These are phyloP conservation scores for Penicillium sp. DNA, from an alignment of 2,329 filamentous ascomycete genomes.

Conservation along the genomic window DNA sequence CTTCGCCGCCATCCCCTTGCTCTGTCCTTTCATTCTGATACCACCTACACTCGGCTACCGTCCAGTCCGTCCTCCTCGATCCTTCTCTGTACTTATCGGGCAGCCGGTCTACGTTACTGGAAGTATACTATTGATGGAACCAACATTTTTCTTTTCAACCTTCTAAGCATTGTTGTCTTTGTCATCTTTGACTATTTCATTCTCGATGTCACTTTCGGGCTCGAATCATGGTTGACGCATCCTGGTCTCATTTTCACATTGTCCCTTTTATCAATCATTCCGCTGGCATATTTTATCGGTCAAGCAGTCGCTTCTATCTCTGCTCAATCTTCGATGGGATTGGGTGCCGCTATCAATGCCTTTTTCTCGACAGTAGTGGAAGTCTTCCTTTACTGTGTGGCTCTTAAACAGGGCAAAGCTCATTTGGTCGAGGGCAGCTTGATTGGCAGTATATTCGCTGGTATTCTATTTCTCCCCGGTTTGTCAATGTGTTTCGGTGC, in stretches of 20 bases:
- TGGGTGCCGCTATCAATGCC: constrained; percentile 94
- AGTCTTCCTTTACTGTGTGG: constrained; percentile 95
- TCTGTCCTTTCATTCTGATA: constrained; percentile 86
- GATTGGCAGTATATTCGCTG: constrained; percentile 95
- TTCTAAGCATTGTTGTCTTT: constrained; percentile 89
- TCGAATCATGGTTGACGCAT: constrained; percentile 72
- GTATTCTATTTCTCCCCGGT: constrained; percentile 89
- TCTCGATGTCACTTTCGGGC: constrained; percentile 62
- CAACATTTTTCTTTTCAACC: constrained; percentile 98
- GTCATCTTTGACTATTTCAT: constrained; percentile 91
- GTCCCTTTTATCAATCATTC: constrained; percentile 86
- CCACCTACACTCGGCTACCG: constrained; percentile 65
- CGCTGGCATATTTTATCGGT: constrained; percentile 95
- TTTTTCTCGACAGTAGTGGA: constrained; percentile 98
- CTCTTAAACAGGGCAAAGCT: constrained; percentile 85
- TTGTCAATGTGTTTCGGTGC: constrained; percentile 98
- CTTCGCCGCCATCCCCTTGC: constrained; percentile 88
- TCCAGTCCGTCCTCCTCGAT: constrained; percentile 77
- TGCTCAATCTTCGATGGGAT: constrained; percentile 95
- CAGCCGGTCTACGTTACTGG: constrained; percentile 93
- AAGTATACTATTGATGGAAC: constrained; percentile 98
- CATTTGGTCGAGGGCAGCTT: constrained; percentile 94
- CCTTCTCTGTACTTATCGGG: constrained; percentile 92
- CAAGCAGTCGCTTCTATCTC: constrained; percentile 98
- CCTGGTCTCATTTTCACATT: constrained; percentile 82